Base-by-base conservation (phyloP, 2,329 filamentous ascomycete genomes). In the Diplodia sapinea region DNA sequence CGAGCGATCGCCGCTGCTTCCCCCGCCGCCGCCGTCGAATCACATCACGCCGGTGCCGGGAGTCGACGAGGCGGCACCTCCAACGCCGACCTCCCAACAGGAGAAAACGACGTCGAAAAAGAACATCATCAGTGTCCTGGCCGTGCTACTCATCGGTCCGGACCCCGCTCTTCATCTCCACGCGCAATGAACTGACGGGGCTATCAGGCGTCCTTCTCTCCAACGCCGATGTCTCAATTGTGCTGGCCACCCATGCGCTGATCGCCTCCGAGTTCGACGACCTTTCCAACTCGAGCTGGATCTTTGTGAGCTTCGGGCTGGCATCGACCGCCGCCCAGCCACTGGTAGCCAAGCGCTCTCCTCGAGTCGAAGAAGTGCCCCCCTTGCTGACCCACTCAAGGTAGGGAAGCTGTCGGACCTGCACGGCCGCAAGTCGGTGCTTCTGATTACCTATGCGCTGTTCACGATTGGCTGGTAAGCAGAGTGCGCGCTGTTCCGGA, bases 221-320 rank as follows among this genome's bases (percentile, higher is more conserved):
- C 7, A 88, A 89, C 66, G 85, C 86, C 17, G 90, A 93, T 72
- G 78, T 80, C 0, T 89, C 87, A 1, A 79, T 92, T 0, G 83
- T 92, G 0, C 79, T 92, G 38, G 89, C 90, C 0, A 90, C 89
- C 0, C 87, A 90, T 68, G 85, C 86, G 0, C 81, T 75, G n/a
- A 81, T 84, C 50, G 76, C 82, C 0, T 83, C 82, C 0, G 80
- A 83, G 23, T 83, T 84, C 68, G 71, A 80, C 63, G 75, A 77
- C 17, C 72, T 83, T 5, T 73, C 77, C 12, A 74, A 77, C 26
- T 80, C 79, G 0, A 78, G 76, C 40, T 84, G 82, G 82, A 75
- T 84, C 0, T 69, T 83, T 8, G 79, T 78, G 1, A 79, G 79
- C 23, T 84, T 81, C 70, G 77, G 79, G 7, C 75, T 83, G 6